Evolutionary conservation across 129 eudicot species (phyloP), one percentile per base, ranked within the genome.

Genomic region (Tagetes erecta): DNA sequence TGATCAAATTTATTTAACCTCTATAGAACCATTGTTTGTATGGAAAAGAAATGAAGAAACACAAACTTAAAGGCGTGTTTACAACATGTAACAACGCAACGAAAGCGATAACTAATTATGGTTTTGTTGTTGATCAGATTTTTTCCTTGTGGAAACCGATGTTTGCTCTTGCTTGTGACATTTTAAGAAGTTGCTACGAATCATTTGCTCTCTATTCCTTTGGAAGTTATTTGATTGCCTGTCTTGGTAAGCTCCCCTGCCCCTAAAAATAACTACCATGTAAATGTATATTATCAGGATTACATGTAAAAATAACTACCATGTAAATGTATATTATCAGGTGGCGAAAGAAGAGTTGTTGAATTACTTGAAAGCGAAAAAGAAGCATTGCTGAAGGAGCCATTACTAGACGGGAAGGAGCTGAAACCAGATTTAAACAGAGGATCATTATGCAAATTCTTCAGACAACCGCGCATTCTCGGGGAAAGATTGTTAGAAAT

Each of bases 161-260:
- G 72, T 79, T 89, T 11, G 87, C 96, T 53, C 87, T 90, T 51
- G 97, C 88, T 40, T 88, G 96, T 77, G 99, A 94, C 80, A 88
- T 94, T 11, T 77, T 91, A 52, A 83, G 99, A 74, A 94, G 89
- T 70, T 90, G 99, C 83, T 94, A 94, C n/a, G 99, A 94, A 84
- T 93, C 97, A 53, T 88, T 87, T 85, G 99, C 97, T 8, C 83
- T 91, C 3, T 94, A 94, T 77, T 85, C 97, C 6, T 94, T 94
- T 66, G 99, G 97, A 31, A 94, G 99, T 86, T 94, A 94, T 87
- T 76, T 94, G 76, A 82, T 94, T 83, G 97, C 97, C 56, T 88
- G 96, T 80, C 96, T 94, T 33, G 99, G 99, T 94, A 91, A 83
- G 86, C 63, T 52, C 33, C 36, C 9, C 41, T 7, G 13, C 42